Conservation (phyloP, 1,284 basidiomycete genomes). For the Golubevia pallescens region DNA sequence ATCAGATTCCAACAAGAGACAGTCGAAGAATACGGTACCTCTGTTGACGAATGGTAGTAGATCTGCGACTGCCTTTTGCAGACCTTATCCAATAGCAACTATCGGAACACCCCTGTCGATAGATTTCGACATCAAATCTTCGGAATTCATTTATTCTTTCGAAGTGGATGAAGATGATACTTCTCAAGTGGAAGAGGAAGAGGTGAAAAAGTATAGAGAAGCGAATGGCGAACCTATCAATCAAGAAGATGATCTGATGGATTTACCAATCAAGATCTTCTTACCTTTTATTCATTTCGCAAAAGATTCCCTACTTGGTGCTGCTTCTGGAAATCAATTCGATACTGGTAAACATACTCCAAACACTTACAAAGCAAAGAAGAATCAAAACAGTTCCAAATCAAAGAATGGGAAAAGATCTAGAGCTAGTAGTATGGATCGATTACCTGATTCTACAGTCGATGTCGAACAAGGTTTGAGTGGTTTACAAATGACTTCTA, state of each 20-base stretch:
- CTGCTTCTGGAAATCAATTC: conserved; percentile 25
- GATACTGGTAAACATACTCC: conserved; percentile 12
- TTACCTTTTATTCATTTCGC: conserved; percentile 52
- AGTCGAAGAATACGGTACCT: neutral
- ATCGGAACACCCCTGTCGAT: conserved; percentile 40
- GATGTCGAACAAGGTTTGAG: conserved; percentile 17
- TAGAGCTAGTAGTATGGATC: conserved; percentile 12
- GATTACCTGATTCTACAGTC: conserved; percentile 12
- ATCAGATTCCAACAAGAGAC: no score
- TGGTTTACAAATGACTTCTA: conserved; percentile 15
- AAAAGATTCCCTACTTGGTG: conserved; percentile 21
- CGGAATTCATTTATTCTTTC: conserved; percentile 30
- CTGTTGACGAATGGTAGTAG: conserved; percentile 24
- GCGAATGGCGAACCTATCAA: neutral
- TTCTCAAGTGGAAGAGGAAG: neutral
- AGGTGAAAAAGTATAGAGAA: neutral
- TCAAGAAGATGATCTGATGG: neutral
- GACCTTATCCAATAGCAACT: conserved; percentile 39
- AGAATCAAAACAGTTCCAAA: conserved; percentile 6
- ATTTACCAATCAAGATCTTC: conserved; percentile 39
- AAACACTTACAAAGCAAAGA: conserved; percentile 1
- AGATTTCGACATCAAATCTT: conserved; percentile 46
- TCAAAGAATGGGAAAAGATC: conserved; percentile 20
- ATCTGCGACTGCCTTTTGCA: conserved; percentile 40
- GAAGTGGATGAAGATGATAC: conserved; percentile 24